Percentiles rank a stretch among this genome's conserved stretches.
These are phyloP conservation scores for Luvunga scandens DNA, from an alignment of 345 rosid genomes.

Conservation along the genomic window DNA sequence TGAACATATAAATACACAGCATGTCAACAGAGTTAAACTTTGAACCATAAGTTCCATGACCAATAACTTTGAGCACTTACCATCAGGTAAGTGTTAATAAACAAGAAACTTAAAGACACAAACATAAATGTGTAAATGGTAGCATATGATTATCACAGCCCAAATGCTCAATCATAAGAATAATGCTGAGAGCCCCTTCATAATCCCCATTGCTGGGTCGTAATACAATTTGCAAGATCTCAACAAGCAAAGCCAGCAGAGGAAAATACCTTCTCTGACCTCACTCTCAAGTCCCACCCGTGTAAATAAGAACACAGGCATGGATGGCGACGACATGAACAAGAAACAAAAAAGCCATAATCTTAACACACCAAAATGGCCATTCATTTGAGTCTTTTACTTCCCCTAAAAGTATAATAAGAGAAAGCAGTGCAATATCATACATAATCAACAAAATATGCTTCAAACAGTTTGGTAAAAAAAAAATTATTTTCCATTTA, in stretches of 20 bases:
- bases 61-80: not conserved
- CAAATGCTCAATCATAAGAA: not conserved
- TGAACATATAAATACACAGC: not conserved
- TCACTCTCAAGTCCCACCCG: not conserved
- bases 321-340: not conserved
- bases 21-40: not conserved
- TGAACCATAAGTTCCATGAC: not conserved
- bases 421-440: not conserved
- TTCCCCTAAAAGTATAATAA: not conserved
- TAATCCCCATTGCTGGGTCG: not conserved
- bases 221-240: not conserved
- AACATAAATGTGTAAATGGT: not conserved
- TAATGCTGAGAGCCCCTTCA: not conserved
- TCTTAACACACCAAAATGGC: not conserved
- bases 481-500: not conserved
- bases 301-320: not conserved
- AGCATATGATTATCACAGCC: not conserved
- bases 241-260: not conserved
- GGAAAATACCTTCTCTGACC: not conserved
- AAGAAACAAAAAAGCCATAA: not conserved
- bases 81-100: not conserved
- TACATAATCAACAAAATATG: not conserved
- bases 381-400: not conserved
- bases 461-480: not conserved
- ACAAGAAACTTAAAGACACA: not conserved